Evolutionary conservation across 1,284 basidiomycete species (phyloP).

Genomic region (Heterobasidion irregulare): DNA sequence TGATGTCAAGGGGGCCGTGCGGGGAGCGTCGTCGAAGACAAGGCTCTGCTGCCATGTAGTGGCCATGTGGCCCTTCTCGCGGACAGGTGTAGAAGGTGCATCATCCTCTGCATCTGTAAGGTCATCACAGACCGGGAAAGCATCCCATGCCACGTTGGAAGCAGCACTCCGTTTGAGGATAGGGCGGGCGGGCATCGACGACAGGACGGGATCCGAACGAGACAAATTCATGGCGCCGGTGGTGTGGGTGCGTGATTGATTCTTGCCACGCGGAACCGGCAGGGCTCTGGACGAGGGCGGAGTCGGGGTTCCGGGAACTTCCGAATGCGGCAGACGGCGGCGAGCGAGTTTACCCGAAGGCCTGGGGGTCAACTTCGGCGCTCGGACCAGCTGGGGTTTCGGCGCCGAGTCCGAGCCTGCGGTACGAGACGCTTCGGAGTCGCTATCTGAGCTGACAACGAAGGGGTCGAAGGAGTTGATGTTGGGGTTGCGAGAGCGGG

Average conservation of each 20-base stretch:
- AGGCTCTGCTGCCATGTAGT: constrained; percentile 24
- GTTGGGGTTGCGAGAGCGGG: constrained; percentile 26
- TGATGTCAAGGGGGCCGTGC: constrained; percentile 38
- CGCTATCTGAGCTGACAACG: constrained; percentile 29
- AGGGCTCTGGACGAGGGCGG: constrained; percentile 27
- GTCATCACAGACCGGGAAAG: constrained; percentile 66
- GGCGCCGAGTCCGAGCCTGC: constrained; percentile 12
- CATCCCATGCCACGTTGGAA: constrained; percentile 16
- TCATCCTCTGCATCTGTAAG: constrained; percentile 25
- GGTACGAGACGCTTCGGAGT: constrained; percentile 19
- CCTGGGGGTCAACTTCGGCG: constrained; percentile 31
- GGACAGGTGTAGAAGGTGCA: constrained; percentile 26
- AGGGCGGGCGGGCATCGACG: constrained; percentile 21
- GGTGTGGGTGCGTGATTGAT: constrained; percentile 7
- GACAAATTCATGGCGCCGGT: constrained; percentile 15
- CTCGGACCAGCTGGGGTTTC: constrained; percentile 20
- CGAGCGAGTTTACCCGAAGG: constrained; percentile 46
- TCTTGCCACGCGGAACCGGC: constrained; percentile 31
- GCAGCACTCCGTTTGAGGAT: constrained; percentile 17
- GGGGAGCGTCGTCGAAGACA: constrained; percentile 32
- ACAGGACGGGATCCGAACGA: constrained; percentile 32
- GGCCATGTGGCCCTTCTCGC: constrained; percentile 14
- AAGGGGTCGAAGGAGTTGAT: constrained; percentile 50
- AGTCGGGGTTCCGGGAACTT: constrained; percentile 25
- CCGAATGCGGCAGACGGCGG: constrained; percentile 35